A percentile compares a stretch with the other conserved stretches of the same genome.
Evolutionary conservation across 2,329 filamentous ascomycete genomes (phyloP).

Genomic region (Zalaria sp.): DNA sequence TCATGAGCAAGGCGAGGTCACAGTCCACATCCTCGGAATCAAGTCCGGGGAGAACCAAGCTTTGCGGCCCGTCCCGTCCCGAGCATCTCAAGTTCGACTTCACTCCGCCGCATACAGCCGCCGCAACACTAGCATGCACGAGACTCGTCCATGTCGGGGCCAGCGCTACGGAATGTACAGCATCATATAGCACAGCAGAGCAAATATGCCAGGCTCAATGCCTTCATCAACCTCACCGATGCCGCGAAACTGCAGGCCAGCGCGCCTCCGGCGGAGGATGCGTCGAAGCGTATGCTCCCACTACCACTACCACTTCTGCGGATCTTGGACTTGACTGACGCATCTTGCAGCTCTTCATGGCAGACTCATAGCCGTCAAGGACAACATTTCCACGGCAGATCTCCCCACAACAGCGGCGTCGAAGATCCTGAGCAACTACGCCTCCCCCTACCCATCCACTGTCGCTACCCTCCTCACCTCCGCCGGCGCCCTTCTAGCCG

Average conservation of each 20-base stretch:
- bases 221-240: slow-evolving; percentile 5
- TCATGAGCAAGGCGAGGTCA: too few relatives aligned
- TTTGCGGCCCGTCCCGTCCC: too few relatives aligned
- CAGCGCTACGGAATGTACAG: slow-evolving; percentile 1
- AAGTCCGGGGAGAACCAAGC: too few relatives aligned
- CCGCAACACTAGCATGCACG: too few relatives aligned
- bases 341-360: slow-evolving; percentile 12
- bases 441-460: slow-evolving; percentile 69
- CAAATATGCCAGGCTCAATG: slow-evolving; percentile 1
- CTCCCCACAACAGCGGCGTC: slow-evolving; percentile 69
- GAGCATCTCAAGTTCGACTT: too few relatives aligned
- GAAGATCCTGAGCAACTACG: slow-evolving; percentile 50
- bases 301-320: too few relatives aligned
- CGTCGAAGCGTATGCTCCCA: too few relatives aligned
- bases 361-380: slow-evolving; percentile 32
- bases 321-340: neutral
- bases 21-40: too few relatives aligned
- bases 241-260: slow-evolving; percentile 1
- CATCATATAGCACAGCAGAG: slow-evolving; percentile 4
- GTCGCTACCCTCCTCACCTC: slow-evolving; percentile 55
- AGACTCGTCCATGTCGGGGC: neutral
- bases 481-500: slow-evolving; percentile 49
- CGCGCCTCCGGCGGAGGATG: neutral
- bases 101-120: too few relatives aligned
- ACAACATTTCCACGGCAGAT: slow-evolving; percentile 34